These are phyloP conservation scores for Raphidocelis subcapitata DNA, from an alignment of 139 green algal genomes.

Conservation along the genomic window DNA sequence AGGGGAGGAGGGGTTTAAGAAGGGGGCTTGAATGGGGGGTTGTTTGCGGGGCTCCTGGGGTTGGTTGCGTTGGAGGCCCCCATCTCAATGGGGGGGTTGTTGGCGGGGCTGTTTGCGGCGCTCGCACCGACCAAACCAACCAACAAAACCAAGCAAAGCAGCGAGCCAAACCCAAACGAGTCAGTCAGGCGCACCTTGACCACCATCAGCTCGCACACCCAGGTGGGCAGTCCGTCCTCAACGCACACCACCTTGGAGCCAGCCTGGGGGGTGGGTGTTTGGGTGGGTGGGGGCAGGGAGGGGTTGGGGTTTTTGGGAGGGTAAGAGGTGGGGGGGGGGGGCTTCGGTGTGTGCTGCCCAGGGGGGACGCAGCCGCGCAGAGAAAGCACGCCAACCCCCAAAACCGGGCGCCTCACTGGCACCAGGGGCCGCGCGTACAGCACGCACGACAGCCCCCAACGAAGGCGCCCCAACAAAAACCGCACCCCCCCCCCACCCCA, in stretches of 20 bases:
- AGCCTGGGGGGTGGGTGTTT: background rate
- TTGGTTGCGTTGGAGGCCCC: too few species aligned
- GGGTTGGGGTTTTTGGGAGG: background rate
- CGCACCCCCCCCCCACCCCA: background rate
- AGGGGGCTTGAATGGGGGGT: background rate
- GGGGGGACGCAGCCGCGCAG: too few species aligned
- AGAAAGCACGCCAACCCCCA: too few species aligned
- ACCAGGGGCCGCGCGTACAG: too few species aligned
- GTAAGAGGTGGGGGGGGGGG: too few species aligned
- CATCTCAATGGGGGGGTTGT: background rate
- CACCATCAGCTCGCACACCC: slow-evolving; percentile 76
- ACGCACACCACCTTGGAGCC: slow-evolving; percentile 51
- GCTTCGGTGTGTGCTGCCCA: too few species aligned
- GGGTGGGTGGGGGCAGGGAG: background rate
- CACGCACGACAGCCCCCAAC: background rate
- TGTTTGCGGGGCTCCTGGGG: background rate
- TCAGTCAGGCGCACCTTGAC: background rate
- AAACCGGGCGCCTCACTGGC: too few species aligned
- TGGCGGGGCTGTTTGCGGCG: background rate
- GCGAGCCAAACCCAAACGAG: too few species aligned
- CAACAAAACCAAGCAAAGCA: background rate
- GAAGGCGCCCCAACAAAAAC: background rate
- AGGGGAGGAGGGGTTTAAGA: background rate
- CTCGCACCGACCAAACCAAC: background rate
- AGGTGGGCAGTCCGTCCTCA: slow-evolving; percentile 86